A percentile compares a stretch with the other conserved stretches of the same genome.
Conservation (phyloP, 306 rosid species). For the Quercus bicolor region DNA sequence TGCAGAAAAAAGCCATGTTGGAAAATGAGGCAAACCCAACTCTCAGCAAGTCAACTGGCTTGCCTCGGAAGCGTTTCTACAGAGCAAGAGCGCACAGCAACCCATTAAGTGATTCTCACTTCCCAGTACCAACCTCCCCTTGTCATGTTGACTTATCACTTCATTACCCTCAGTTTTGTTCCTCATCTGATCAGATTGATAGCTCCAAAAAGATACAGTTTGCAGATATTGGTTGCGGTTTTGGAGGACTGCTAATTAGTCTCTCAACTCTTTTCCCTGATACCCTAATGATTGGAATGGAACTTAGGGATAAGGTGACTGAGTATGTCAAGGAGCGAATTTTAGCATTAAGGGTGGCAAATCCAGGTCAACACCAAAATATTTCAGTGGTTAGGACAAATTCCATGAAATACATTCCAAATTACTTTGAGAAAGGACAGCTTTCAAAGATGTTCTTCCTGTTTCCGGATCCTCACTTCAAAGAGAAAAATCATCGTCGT, state of each 20-base stretch:
- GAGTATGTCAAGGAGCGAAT: constrained; percentile 95
- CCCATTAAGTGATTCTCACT: constrained; percentile 95
- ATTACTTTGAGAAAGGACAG: constrained; percentile 82
- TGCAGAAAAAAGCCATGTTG: constrained; percentile 43
- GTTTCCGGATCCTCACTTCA: constrained; percentile 99
- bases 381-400: constrained; percentile 85
- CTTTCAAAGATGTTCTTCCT: constrained; percentile 90
- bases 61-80: constrained; percentile 96
- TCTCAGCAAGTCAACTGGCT: constrained; percentile 75
- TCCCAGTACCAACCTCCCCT: constrained; percentile 79
- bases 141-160: constrained; percentile 66
- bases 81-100: constrained; percentile 97
- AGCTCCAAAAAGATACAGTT: constrained; percentile 59
- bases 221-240: constrained; percentile 97
- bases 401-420: constrained; percentile 96
- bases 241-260: constrained; percentile 89
- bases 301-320: constrained; percentile 84
- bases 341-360: constrained; percentile 57
- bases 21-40: constrained; percentile 54
- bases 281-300: constrained; percentile 93
- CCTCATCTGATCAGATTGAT: constrained; percentile 42
- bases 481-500: constrained; percentile 95
- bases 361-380: constrained; percentile 82
- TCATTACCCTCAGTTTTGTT: constrained; percentile 64
- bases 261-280: constrained; percentile 83